These are phyloP conservation scores for Pochonia chlamydosporia DNA, from an alignment of 2,329 filamentous ascomycete species.

Conservation along the genomic window DNA sequence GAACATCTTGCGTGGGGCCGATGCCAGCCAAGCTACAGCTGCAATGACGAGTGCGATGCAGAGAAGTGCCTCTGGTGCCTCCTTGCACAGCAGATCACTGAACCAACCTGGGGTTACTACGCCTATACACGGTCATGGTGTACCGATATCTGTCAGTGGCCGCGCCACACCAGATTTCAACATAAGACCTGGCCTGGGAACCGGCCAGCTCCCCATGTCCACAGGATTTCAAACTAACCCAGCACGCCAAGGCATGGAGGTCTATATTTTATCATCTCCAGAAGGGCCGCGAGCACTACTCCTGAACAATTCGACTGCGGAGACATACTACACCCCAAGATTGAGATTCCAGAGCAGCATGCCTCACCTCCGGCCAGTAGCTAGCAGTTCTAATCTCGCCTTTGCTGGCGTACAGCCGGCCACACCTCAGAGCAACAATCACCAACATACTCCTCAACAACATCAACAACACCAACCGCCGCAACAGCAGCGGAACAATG, in stretches of 20 bases:
- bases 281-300: slow-evolving; percentile 53
- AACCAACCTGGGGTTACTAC: slow-evolving; percentile 37
- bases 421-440: background rate
- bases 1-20: slow-evolving; percentile 39
- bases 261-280: slow-evolving; percentile 57
- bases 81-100: slow-evolving; percentile 29
- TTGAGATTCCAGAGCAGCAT: slow-evolving; percentile 19
- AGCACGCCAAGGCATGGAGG: slow-evolving; percentile 35
- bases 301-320: slow-evolving; percentile 42
- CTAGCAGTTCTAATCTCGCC: slow-evolving; percentile 10
- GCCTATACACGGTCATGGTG: slow-evolving; percentile 27
- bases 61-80: slow-evolving; percentile 42
- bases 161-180: slow-evolving; percentile 41
- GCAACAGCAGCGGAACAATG: slow-evolving; percentile 13
- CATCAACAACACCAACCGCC: slow-evolving; percentile 16
- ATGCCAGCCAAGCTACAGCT: slow-evolving; percentile 38
- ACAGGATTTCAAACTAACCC: slow-evolving; percentile 12
- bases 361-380: slow-evolving; percentile 18
- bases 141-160: slow-evolving; percentile 37
- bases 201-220: slow-evolving; percentile 20
- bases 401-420: background rate
- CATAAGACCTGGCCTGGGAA: slow-evolving; percentile 25
- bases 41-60: slow-evolving; percentile 47
- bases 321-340: slow-evolving; percentile 46
- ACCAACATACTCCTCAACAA: slow-evolving; percentile 16